Evolutionary conservation across 352 stramenopile genomes (phyloP).

Genomic region (Globisporangium acanthophoron): DNA sequence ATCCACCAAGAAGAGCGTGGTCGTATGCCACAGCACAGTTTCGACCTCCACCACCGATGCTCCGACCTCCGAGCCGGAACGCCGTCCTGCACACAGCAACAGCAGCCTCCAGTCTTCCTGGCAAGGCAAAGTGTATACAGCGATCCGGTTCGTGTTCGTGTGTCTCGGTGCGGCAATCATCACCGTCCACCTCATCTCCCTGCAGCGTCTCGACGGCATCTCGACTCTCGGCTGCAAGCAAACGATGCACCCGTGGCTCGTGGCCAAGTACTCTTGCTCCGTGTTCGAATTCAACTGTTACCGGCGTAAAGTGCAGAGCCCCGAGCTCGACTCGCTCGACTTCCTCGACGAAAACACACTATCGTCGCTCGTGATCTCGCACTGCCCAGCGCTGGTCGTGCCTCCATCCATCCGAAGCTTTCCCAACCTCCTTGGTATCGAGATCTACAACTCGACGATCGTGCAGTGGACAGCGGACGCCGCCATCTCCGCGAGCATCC

Average conservation of each 20-base stretch:
- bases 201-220: not conserved
- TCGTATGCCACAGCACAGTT: too few relatives aligned
- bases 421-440: constrained; percentile 23
- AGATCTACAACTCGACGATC: constrained; percentile 32
- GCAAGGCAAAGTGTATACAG: not conserved
- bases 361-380: constrained; percentile 18
- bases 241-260: constrained; percentile 32
- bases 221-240: constrained; percentile 18
- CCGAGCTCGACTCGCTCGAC: constrained; percentile 3
- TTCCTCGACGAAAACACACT: constrained; percentile 13
- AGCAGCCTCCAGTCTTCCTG: too few relatives aligned
- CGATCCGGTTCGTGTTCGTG: constrained; percentile 6
- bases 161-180: constrained; percentile 19
- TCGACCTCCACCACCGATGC: too few relatives aligned
- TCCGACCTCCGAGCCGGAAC: not conserved
- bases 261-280: constrained; percentile 20
- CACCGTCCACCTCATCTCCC: constrained; percentile 14
- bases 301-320: constrained; percentile 4
- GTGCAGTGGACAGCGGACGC: constrained; percentile 16
- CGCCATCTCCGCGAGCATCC: constrained; percentile 12
- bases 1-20: constrained; percentile 2
- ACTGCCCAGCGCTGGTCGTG: constrained; percentile 19
- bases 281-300: constrained; percentile 23
- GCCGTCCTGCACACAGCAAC: too few relatives aligned
- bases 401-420: constrained; percentile 16